Percentiles rank a stretch among this genome's conserved stretches.
Conservation (phyloP, 768 basidiomycete genomes). For the Cystobasidium tubakii region DNA sequence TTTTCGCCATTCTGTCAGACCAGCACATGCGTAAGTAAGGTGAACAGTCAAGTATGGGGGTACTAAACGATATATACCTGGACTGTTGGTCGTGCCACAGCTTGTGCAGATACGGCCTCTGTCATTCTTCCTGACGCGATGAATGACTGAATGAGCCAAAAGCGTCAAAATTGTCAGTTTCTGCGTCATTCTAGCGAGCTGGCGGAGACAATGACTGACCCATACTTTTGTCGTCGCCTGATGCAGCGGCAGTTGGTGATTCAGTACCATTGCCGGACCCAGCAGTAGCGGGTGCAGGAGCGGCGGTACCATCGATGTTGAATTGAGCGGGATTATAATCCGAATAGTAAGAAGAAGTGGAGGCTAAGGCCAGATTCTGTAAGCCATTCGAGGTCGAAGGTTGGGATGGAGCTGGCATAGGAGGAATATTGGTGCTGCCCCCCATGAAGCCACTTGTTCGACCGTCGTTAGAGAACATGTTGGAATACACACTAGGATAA, state of each 20-base stretch:
- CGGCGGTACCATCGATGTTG: background rate
- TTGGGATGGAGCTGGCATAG: conserved; percentile 23
- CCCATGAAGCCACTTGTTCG: conserved; percentile 21
- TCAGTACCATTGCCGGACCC: background rate
- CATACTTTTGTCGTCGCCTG: background rate
- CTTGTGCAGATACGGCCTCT: conserved; percentile 32
- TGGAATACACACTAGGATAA: conserved; percentile 28
- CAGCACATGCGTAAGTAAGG: background rate
- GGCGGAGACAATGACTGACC: background rate
- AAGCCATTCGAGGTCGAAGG: conserved; percentile 1
- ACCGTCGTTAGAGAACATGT: conserved; percentile 11
- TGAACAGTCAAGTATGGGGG: background rate
- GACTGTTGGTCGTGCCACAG: conserved; percentile 33
- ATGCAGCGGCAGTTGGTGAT: background rate
- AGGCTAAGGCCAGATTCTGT: conserved; percentile 29
- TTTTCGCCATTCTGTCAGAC: conserved; percentile 44
- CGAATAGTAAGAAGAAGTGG: conserved; percentile 24
- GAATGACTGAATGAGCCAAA: background rate
- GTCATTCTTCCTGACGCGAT: conserved; percentile 32
- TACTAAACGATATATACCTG: background rate
- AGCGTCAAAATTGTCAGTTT: no score
- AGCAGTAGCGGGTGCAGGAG: background rate
- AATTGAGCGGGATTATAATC: conserved; percentile 32
- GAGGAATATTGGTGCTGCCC: conserved; percentile 25
- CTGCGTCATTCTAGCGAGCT: no score